These are phyloP conservation scores for Amphirosellinia nigrospora DNA, from an alignment of 495 filamentous ascomycete species.

Conservation along the genomic window DNA sequence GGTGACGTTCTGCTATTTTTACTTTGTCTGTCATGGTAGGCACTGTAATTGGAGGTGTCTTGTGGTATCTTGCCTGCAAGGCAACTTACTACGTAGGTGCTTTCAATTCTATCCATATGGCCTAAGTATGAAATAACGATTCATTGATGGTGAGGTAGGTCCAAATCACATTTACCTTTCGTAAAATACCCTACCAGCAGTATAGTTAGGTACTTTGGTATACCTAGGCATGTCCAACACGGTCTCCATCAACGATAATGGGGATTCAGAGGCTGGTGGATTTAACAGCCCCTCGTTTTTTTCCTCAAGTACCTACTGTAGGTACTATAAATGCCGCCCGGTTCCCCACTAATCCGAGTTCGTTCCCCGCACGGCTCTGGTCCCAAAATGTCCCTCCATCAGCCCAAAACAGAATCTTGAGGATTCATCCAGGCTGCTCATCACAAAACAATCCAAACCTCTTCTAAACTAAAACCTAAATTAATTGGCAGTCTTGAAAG, in stretches of 20 bases:
- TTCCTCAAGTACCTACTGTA: too few relatives aligned
- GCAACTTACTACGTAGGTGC: background rate
- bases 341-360: constrained; percentile 15
- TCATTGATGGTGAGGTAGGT: background rate
- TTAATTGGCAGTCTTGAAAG: background rate
- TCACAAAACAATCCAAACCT: background rate
- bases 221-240: background rate
- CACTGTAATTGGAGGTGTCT: background rate
- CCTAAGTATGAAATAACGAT: too few relatives aligned
- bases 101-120: background rate
- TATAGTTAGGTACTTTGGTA: too few relatives aligned
- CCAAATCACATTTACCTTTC: background rate
- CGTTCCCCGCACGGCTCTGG: constrained; percentile 12
- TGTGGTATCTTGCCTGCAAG: background rate
- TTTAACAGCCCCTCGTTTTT: constrained; percentile 20
- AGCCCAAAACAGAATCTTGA: constrained; percentile 2
- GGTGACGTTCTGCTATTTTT: constrained; percentile 26
- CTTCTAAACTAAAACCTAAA: background rate
- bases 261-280: background rate
- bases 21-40: background rate
- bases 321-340: constrained; percentile 7
- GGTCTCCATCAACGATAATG: background rate
- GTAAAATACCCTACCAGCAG: too few relatives aligned
- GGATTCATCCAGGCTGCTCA: background rate
- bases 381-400: background rate